A percentile compares a stretch with the other conserved stretches of the same genome.
Conservation (phyloP, 2,329 filamentous ascomycete genomes). For the Coniochaeta sp. region DNA sequence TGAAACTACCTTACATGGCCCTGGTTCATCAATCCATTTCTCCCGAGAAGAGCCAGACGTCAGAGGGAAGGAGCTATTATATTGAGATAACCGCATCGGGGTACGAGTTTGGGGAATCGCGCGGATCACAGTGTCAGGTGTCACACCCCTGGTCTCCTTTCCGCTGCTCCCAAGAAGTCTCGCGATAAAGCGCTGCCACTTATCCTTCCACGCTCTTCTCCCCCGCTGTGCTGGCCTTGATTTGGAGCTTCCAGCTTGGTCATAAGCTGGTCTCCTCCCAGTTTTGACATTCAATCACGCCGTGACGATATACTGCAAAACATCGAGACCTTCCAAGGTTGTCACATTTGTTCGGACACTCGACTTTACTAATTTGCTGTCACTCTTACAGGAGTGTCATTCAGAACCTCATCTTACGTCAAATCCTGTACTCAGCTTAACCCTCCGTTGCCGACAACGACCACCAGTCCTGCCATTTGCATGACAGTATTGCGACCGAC, state of each 20-base stretch:
- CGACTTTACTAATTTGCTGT: neutral
- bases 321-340: neutral
- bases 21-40: neutral
- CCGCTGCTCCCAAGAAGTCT: neutral
- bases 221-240: neutral
- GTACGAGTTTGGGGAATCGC: neutral
- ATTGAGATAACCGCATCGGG: neutral
- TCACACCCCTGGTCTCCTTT: neutral
- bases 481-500: neutral
- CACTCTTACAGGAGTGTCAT: neutral
- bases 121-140: neutral
- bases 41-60: neutral
- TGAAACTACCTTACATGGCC: neutral
- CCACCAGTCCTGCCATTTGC: neutral
- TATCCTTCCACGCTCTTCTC: neutral
- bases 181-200: neutral
- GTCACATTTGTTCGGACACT: neutral
- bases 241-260: neutral
- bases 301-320: neutral
- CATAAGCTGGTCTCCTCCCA: neutral
- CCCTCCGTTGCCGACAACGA: neutral
- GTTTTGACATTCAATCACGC: neutral
- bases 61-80: neutral
- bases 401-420: neutral
- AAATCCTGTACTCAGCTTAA: neutral